Evolutionary conservation across 2,329 filamentous ascomycete species (phyloP), one percentile per base, ranked within the genome.

Genomic region (Neofusicoccum sp.): DNA sequence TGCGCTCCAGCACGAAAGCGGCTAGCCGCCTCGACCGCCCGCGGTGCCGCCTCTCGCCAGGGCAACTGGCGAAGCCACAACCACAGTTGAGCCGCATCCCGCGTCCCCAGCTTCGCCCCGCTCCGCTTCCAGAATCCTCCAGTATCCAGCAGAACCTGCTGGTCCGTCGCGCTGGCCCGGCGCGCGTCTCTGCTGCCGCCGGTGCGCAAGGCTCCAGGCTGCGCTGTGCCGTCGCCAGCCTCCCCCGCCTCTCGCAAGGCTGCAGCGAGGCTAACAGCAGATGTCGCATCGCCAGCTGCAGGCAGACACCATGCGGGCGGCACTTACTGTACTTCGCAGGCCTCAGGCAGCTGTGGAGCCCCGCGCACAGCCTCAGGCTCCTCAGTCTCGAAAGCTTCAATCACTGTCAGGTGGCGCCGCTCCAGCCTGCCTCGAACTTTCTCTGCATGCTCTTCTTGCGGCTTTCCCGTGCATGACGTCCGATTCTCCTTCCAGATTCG

Each of bases 61-160:
- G 45, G 36, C 57, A 51, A 51, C 20, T 34, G 24, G n/a, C 12
- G 16, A 11, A 20, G 16, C 26, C 11, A 30, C 44, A 20, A 49
- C 20, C 20, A 20, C 20, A 20, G 20, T 20, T 20, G 57, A 47
- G 43, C 57, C 44, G 57, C 57, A 48, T 41, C 24, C 24, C 24
- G n/a, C 16, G 6, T 12, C 20, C 30, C 9, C 20, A 38, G 6
- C 54, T 41, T 43, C n/a, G 36, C 9, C 28, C 30, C 11, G 20
- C 24, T 26, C 34, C 5, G 34, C 12, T 59, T 60, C 57, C 57
- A 60, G 57, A 60, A 60, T 38, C 36, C 57, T 60, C 57, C 45
- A 60, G 57, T 36, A 4, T 16, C n/a, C 6, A 24, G 16, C 36
- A 56, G 51, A 56, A 56, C 4, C 4, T 6, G 7, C 26, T 24